Conservation (phyloP, 2,329 filamentous ascomycete genomes). For the Helotiales sp. region DNA sequence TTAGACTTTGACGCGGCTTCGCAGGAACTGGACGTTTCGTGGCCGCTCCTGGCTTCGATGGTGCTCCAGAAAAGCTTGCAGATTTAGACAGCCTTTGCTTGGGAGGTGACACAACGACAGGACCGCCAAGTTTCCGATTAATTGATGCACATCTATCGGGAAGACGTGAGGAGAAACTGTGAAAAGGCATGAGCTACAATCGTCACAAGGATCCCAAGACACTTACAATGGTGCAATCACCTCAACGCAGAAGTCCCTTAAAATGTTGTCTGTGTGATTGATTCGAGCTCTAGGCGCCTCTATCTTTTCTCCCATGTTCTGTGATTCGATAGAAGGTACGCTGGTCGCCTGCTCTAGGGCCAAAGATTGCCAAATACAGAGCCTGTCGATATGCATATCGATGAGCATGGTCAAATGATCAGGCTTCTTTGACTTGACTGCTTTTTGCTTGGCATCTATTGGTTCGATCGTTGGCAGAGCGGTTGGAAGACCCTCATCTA, state of each 20-base stretch:
- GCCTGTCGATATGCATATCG: constrained; percentile 72
- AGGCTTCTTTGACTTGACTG: constrained; percentile 34
- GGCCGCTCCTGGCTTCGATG: constrained; percentile 52
- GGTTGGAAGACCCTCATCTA: constrained; percentile 32
- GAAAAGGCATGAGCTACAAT: constrained; percentile 29
- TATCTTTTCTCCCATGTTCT: constrained; percentile 35
- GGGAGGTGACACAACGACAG: constrained; percentile 58
- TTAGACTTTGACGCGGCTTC: constrained; percentile 53
- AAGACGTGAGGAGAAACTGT: constrained; percentile 73
- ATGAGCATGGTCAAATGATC: constrained; percentile 66
- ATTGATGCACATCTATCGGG: constrained; percentile 69
- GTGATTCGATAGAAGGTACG: constrained; percentile 36
- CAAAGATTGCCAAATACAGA: constrained; percentile 84
- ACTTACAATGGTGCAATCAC: constrained; percentile 77
- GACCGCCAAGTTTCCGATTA: constrained; percentile 75
- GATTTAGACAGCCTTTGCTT: constrained; percentile 50
- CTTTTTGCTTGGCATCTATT: constrained; percentile 24
- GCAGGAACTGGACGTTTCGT: constrained; percentile 47
- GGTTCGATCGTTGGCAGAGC: constrained; percentile 29
- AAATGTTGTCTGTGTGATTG: constrained; percentile 50
- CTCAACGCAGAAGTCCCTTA: constrained; percentile 77
- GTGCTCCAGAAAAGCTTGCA: constrained; percentile 40
- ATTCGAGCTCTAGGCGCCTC: constrained; percentile 13
- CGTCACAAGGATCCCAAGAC: background rate
- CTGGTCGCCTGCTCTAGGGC: constrained; percentile 55